These are phyloP conservation scores for Reticulascus tulasneorum DNA, from an alignment of 2,329 filamentous ascomycete genomes.

Conservation along the genomic window DNA sequence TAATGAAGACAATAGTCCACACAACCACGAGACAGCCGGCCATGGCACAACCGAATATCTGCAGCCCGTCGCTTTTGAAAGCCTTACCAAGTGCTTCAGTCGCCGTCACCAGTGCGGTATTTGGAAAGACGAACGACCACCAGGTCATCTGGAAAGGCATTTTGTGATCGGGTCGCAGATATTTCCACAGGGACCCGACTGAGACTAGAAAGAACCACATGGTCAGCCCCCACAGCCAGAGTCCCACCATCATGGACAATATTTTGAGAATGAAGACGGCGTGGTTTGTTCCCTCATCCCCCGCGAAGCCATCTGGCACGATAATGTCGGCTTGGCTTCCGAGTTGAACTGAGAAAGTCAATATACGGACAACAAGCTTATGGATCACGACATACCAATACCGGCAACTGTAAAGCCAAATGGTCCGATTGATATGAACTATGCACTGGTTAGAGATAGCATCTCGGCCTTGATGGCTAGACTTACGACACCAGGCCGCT, in stretches of 20 bases:
- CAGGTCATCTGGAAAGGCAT: constrained; percentile 82
- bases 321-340: constrained; percentile 39
- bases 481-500: constrained; percentile 67
- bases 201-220: constrained; percentile 82
- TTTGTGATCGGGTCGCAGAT: constrained; percentile 49
- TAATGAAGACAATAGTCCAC: constrained; percentile 64
- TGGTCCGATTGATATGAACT: constrained; percentile 79
- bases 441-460: not conserved
- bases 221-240: constrained; percentile 82
- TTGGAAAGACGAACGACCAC: constrained; percentile 80
- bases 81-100: constrained; percentile 67
- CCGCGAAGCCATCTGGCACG: constrained; percentile 38
- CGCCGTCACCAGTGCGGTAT: constrained; percentile 70
- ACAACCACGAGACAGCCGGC: constrained; percentile 60
- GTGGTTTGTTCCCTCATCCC: constrained; percentile 36
- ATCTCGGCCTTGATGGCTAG: not conserved
- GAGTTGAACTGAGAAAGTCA: constrained; percentile 31
- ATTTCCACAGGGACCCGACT: constrained; percentile 70
- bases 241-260: constrained; percentile 56
- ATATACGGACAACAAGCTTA: not conserved
- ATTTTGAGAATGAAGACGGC: constrained; percentile 42
- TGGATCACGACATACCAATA: constrained; percentile 24
- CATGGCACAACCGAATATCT: constrained; percentile 65
- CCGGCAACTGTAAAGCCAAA: constrained; percentile 55
- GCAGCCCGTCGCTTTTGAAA: constrained; percentile 55